These are phyloP conservation scores for Trypanosoma congolense DNA, from an alignment of 208 protist species.

Conservation along the genomic window DNA sequence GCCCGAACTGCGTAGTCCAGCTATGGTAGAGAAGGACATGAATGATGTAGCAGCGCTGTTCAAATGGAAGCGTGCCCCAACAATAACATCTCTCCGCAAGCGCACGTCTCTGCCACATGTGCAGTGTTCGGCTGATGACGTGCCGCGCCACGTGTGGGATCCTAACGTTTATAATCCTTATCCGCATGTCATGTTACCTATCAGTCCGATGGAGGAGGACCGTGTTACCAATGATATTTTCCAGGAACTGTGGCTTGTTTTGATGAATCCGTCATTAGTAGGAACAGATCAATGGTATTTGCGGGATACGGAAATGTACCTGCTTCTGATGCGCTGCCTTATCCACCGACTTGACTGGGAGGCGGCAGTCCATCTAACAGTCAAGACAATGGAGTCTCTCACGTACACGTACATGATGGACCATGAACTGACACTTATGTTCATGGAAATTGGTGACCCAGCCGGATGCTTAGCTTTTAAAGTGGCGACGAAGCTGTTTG, in stretches of 20 bases:
- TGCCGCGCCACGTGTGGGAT: conserved; percentile 76
- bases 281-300: conserved; percentile 75
- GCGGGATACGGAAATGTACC: conserved; percentile 79
- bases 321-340: conserved; percentile 69
- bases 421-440: conserved; percentile 73
- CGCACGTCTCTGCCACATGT: conserved; percentile 70
- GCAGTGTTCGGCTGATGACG: conserved; percentile 34
- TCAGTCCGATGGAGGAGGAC: conserved; percentile 25
- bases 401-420: conserved; percentile 85
- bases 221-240: conserved; percentile 59
- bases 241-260: conserved; percentile 62
- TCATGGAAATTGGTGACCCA: conserved; percentile 80
- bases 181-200: conserved; percentile 49
- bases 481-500: conserved; percentile 83
- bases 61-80: conserved; percentile 20
- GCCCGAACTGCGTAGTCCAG: conserved; percentile 53
- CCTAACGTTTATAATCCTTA: conserved; percentile 77
- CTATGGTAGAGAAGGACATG: conserved; percentile 65
- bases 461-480: conserved; percentile 82
- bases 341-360: conserved; percentile 86
- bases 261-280: conserved; percentile 59
- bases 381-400: conserved; percentile 60
- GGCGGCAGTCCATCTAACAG: conserved; percentile 71
- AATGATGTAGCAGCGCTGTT: conserved; percentile 49
- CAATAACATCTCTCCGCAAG: conserved; percentile 22